Evolutionary conservation across 192 early-diverging fungal species (phyloP).

Genomic region (Spinellus fusiger): DNA sequence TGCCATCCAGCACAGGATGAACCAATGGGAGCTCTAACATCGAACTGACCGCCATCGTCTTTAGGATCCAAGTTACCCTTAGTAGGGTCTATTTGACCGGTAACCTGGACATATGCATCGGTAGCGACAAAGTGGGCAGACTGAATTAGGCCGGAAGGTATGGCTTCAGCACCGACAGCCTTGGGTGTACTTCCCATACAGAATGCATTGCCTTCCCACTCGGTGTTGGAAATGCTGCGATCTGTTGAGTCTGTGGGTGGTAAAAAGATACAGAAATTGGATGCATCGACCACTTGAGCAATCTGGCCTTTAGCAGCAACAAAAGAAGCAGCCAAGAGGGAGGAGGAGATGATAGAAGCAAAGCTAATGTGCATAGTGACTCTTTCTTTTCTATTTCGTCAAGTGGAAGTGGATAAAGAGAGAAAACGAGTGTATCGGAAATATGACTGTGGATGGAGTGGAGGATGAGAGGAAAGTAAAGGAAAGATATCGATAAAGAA

Average conservation of each 20-base stretch:
- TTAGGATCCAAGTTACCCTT: slow-evolving; percentile 20
- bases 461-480: neutral
- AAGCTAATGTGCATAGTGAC: neutral
- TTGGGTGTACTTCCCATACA: slow-evolving; percentile 30
- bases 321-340: neutral
- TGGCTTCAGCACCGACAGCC: slow-evolving; percentile 31
- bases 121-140: slow-evolving; percentile 37
- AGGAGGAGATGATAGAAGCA: slow-evolving; percentile 2
- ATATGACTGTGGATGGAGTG: too few species aligned
- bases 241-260: slow-evolving; percentile 34
- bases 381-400: neutral
- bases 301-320: slow-evolving; percentile 9
- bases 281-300: slow-evolving; percentile 26
- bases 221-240: slow-evolving; percentile 34
- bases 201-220: slow-evolving; percentile 38
- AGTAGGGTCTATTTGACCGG: slow-evolving; percentile 39
- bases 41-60: slow-evolving; percentile 49
- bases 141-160: slow-evolving; percentile 42
- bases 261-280: slow-evolving; percentile 36
- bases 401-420: neutral
- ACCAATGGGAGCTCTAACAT: slow-evolving; percentile 35
- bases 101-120: slow-evolving; percentile 45
- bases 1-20: slow-evolving; percentile 38
- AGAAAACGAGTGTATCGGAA: neutral
- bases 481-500: neutral